Conservation (phyloP, 495 filamentous ascomycete species). For the Aspergillus incahuasiensis region DNA sequence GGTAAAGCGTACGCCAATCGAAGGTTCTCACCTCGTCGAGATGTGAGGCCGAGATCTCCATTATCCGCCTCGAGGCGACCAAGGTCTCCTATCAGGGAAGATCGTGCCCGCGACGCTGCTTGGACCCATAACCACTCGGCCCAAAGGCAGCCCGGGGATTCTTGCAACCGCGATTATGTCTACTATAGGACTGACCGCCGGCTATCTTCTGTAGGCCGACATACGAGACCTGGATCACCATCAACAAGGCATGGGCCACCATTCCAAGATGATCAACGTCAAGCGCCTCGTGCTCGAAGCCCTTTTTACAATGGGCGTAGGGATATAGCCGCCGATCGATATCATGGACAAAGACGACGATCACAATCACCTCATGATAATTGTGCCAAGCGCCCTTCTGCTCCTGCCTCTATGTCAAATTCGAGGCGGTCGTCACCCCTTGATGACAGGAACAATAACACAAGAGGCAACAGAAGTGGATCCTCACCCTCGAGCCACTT, state of each 20-base stretch:
- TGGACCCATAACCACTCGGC: conserved; percentile 31
- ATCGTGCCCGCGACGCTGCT: conserved; percentile 30
- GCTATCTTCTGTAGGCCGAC: conserved; percentile 16
- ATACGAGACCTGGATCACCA: conserved; percentile 27
- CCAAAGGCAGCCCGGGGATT: conserved; percentile 32
- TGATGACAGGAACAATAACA: conserved; percentile 22
- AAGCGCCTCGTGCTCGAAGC: conserved; percentile 21
- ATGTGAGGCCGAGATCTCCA: conserved; percentile 42
- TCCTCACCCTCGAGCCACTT: conserved; percentile 23
- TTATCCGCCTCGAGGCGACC: conserved; percentile 35
- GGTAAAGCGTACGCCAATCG: conserved; percentile 39
- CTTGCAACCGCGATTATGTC: conserved; percentile 25
- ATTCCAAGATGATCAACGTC: conserved; percentile 13
- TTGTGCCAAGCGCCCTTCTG: conserved; percentile 27
- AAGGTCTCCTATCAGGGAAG: conserved; percentile 39
- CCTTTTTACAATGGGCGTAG: conserved; percentile 20
- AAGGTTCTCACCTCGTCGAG: conserved; percentile 45
- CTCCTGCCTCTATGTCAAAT: conserved; percentile 33
- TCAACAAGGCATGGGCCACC: conserved; percentile 20
- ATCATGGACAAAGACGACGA: conserved; percentile 13
- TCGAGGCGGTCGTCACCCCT: conserved; percentile 38
- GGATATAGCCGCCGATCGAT: conserved; percentile 15
- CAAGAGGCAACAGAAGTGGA: conserved; percentile 19
- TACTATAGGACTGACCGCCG: conserved; percentile 22
- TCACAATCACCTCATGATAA: conserved; percentile 28